Evolutionary conservation across 2,329 filamentous ascomycete species (phyloP).

Genomic region (Aspergillus tubingensis): DNA sequence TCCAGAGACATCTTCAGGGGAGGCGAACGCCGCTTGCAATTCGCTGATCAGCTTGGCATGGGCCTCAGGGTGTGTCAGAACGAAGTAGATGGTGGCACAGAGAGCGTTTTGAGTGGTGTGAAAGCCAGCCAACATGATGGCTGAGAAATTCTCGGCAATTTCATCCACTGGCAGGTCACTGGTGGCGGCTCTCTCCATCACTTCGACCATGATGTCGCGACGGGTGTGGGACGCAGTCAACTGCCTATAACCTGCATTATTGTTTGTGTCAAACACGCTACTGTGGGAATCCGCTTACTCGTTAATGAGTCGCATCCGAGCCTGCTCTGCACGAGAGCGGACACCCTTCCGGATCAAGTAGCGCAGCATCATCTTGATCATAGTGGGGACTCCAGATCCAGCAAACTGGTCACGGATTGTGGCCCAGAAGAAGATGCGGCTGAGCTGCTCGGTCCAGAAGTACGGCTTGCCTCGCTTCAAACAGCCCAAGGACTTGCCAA

Average conservation of each 20-base stretch:
- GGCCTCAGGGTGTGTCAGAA: constrained; percentile 26
- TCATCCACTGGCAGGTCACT: constrained; percentile 23
- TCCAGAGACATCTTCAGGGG: constrained; percentile 22
- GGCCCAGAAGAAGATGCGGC: constrained; percentile 31
- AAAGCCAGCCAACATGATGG: constrained; percentile 32
- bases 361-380: constrained; percentile 30
- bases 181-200: constrained; percentile 23
- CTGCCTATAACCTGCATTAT: constrained; percentile 17
- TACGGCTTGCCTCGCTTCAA: constrained; percentile 26
- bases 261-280: not conserved
- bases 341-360: constrained; percentile 28
- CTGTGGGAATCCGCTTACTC: constrained; percentile 17
- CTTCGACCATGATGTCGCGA: constrained; percentile 31
- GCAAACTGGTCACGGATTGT: constrained; percentile 29
- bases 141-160: constrained; percentile 31
- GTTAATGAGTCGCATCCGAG: constrained; percentile 28
- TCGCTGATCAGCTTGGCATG: constrained; percentile 22
- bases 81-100: constrained; percentile 30
- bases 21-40: constrained; percentile 19
- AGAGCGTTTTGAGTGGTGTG: constrained; percentile 30
- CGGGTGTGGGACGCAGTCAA: constrained; percentile 23
- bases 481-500: constrained; percentile 28
- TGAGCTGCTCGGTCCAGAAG: constrained; percentile 31
- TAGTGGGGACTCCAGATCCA: constrained; percentile 27
- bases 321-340: constrained; percentile 22